Evolutionary conservation across 139 green algal species (phyloP), one percentile per base, ranked within the genome.

Genomic region (Chlorella vulgaris): DNA sequence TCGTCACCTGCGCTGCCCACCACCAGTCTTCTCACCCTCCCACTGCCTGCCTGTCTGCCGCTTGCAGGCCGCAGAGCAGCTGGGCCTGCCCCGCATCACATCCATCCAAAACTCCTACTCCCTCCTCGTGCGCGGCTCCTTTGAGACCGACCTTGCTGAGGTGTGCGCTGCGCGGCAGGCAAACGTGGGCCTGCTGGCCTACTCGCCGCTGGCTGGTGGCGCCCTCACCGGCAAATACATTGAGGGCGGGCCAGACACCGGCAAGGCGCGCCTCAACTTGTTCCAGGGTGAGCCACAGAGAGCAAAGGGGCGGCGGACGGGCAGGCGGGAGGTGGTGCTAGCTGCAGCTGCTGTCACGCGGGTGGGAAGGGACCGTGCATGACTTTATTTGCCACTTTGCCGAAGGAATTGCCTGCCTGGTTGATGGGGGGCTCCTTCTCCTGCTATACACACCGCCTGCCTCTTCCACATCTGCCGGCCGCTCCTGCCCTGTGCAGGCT

Each of bases 131-230:
- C 73, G 91, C 7, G 81, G 83, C 36, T 51, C 78, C 18, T 99
- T 90, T 78, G 96, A 99, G 86, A 97, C 94, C 0, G 74, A 80
- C 38, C 58, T 80, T 28, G 74, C 74, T 0, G 74, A 91, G 78
- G 36, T 92, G 29, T 88, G 83, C 39, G 77, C 74, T 1, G 68
- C 81, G 47, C 70, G 81, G 35, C 73, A 89, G 62, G 76, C 73
- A 85, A 94, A 98, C 78, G 94, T 98, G 22, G 86, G 87, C 4
- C 86, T 98, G 86, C 86, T 98, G 60, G 93, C 95, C 0, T 98
- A 98, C 89, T 91, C 81, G 1, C 91, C 92, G 0, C 82, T 96
- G 29, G 91, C 93, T 21, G 75, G 68, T 19, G 70, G 90, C 19
- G 43, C 84, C 1, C 82, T 97, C 35, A 88, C 80, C 1, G 91